A percentile compares a stretch with the other conserved stretches of the same genome.
phyloP scores from a whole-genome alignment of 2,329 filamentous ascomycete species.

The Orbilia javanica region DNA sequence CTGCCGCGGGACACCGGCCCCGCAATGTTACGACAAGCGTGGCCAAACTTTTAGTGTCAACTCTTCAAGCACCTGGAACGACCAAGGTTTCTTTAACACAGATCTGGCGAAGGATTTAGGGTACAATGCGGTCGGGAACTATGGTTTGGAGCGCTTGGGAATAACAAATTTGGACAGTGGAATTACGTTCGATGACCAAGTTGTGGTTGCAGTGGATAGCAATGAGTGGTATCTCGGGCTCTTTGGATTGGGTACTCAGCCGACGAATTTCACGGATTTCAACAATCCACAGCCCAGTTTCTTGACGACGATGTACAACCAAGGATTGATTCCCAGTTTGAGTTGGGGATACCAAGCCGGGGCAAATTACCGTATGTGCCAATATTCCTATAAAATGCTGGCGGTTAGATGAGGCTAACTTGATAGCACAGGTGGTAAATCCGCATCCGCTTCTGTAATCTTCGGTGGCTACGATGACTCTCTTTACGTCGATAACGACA shows the following conservation, averaged over 20 bases:
- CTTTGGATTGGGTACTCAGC: constrained; percentile 50
- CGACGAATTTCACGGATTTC: constrained; percentile 52
- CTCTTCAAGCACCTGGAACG: constrained; percentile 33
- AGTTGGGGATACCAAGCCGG: constrained; percentile 55
- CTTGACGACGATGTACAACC: constrained; percentile 45
- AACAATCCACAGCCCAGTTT: constrained; percentile 54
- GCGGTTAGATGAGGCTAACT: background rate
- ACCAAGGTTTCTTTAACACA: constrained; percentile 37
- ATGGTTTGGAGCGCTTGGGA: constrained; percentile 43
- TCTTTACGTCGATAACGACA: constrained; percentile 37
- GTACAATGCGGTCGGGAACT: constrained; percentile 37
- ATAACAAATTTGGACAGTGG: constrained; percentile 39
- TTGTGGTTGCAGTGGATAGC: constrained; percentile 37
- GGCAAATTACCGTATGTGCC: constrained; percentile 37
- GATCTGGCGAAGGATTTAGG: constrained; percentile 50
- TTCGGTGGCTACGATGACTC: constrained; percentile 54
- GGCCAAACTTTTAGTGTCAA: constrained; percentile 31
- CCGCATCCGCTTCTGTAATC: constrained; percentile 1
- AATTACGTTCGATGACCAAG: constrained; percentile 33
- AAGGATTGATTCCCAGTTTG: constrained; percentile 43
- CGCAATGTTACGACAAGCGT: constrained; percentile 36
- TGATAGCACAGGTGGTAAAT: constrained; percentile 29
- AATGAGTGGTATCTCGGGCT: constrained; percentile 42
- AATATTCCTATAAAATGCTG: background rate
- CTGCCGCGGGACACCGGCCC: constrained; percentile 7